Conservation (phyloP, 2,329 filamentous ascomycete species). For the Sclerotinia glacialis region DNA sequence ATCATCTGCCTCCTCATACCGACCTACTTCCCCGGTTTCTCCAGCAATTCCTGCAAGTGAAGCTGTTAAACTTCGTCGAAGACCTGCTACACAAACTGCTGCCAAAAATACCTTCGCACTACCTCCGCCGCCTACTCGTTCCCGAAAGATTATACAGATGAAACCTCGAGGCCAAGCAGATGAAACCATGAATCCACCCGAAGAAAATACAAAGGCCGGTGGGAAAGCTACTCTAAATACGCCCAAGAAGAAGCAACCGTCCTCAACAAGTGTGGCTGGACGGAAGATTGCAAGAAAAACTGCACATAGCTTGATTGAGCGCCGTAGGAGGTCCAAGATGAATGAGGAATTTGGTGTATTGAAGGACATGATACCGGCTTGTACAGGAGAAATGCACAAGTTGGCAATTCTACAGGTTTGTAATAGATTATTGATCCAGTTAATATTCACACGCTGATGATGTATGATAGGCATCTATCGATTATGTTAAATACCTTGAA, state of each 20-base stretch:
- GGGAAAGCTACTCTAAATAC: conserved; percentile 29
- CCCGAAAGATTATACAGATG: conserved; percentile 98
- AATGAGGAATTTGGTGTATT: conserved; percentile 95
- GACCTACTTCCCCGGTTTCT: conserved; percentile 45
- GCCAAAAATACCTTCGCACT: conserved; percentile 69
- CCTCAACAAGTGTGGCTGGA: conserved; percentile 77
- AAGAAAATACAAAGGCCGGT: conserved; percentile 28
- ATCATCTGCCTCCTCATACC: conserved; percentile 51
- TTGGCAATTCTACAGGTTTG: conserved; percentile 86
- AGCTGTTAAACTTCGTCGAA: conserved; percentile 44
- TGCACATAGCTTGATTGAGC: conserved; percentile 91
- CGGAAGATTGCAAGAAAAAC: conserved; percentile 94
- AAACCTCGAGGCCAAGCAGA: conserved; percentile 60
- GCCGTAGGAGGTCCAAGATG: conserved; percentile 90
- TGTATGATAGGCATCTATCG: conserved; percentile 76
- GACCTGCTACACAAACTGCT: conserved; percentile 45
- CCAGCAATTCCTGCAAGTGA: conserved; percentile 43
- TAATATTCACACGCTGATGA: conserved; percentile 21
- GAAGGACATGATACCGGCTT: conserved; percentile 94
- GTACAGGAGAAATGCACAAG: conserved; percentile 97
- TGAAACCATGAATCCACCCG: conserved; percentile 26
- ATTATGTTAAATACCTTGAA: conserved; percentile 92
- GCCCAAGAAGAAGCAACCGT: conserved; percentile 72
- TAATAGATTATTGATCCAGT: conserved; percentile 14
- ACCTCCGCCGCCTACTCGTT: conserved; percentile 86